A percentile compares a stretch with the other conserved stretches of the same genome.
Conservation (phyloP, 495 filamentous ascomycete genomes). For the Aspergillus nidulans region DNA sequence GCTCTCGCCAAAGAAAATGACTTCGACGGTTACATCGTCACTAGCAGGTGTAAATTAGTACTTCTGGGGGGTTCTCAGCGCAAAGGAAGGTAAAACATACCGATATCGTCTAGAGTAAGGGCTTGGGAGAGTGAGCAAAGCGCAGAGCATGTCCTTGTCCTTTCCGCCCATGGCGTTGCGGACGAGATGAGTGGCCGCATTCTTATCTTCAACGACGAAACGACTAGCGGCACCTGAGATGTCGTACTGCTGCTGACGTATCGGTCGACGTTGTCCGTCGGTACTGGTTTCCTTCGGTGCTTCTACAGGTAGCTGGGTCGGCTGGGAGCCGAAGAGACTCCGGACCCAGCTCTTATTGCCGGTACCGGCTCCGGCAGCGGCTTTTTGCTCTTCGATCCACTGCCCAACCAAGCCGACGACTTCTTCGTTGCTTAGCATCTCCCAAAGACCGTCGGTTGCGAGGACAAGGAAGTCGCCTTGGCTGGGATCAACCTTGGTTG, state of each 20-base stretch:
- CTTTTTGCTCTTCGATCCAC: constrained; percentile 80
- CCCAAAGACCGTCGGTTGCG: constrained; percentile 97
- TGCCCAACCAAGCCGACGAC: constrained; percentile 93
- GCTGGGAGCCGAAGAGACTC: constrained; percentile 47
- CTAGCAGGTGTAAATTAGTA: constrained; percentile 29
- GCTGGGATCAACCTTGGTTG: constrained; percentile 86
- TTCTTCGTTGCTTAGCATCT: constrained; percentile 99
- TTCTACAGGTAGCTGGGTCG: constrained; percentile 51
- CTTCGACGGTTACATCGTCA: constrained; percentile 95
- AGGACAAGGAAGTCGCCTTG: constrained; percentile 94
- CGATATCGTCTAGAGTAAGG: constrained; percentile 88
- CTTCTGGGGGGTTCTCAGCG: not conserved
- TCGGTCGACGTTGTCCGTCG: constrained; percentile 59
- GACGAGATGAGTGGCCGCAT: constrained; percentile 92
- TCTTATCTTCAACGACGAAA: constrained; percentile 93
- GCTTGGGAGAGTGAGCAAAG: constrained; percentile 83
- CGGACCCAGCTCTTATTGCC: constrained; percentile 43
- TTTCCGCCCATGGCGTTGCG: constrained; percentile 93
- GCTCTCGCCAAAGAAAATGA: constrained; percentile 93
- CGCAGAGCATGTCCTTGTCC: constrained; percentile 91
- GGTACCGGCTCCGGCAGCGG: constrained; percentile 29
- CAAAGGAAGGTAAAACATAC: constrained; percentile 40
- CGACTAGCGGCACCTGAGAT: constrained; percentile 65
- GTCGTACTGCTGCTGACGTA: constrained; percentile 79
- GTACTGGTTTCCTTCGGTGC: constrained; percentile 46